Conservation (phyloP, 345 rosid genomes). For the Eucalyptus tenuipes region DNA sequence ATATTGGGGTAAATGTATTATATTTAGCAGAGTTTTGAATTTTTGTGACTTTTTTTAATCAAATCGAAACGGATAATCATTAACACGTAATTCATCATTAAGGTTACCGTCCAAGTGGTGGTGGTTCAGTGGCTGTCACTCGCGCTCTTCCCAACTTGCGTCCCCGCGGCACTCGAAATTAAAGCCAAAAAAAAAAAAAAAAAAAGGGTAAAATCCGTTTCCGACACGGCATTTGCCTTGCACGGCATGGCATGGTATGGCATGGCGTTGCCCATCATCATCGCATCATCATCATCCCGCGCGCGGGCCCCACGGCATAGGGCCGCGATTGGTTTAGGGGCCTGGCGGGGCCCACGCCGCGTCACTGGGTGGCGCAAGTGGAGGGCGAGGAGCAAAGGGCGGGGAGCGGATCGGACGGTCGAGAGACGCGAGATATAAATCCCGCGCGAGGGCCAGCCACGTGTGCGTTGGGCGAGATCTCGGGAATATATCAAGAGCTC, state of each 20-base stretch:
- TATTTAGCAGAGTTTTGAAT: too few relatives aligned
- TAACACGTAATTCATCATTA: background rate
- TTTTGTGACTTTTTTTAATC: background rate
- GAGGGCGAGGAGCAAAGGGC: background rate
- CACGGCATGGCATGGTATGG: background rate
- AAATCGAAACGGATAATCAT: background rate
- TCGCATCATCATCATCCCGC: too few relatives aligned
- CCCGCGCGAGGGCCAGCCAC: background rate
- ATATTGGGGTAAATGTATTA: too few relatives aligned
- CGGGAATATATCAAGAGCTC: background rate
- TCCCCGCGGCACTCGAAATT: background rate
- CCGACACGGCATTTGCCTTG: background rate
- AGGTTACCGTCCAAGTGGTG: background rate
- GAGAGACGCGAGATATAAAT: background rate
- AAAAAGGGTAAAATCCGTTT: background rate
- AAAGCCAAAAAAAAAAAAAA: background rate
- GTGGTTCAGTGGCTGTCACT: background rate
- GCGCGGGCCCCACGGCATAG: background rate
- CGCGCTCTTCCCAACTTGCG: background rate
- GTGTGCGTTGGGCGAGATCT: background rate
- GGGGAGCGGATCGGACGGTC: background rate
- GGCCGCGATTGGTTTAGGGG: background rate
- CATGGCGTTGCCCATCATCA: background rate
- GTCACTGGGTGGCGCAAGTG: background rate
- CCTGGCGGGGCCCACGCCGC: background rate